phyloP scores from a whole-genome alignment of 306 rosid species.

The Rosa chinensis region DNA sequence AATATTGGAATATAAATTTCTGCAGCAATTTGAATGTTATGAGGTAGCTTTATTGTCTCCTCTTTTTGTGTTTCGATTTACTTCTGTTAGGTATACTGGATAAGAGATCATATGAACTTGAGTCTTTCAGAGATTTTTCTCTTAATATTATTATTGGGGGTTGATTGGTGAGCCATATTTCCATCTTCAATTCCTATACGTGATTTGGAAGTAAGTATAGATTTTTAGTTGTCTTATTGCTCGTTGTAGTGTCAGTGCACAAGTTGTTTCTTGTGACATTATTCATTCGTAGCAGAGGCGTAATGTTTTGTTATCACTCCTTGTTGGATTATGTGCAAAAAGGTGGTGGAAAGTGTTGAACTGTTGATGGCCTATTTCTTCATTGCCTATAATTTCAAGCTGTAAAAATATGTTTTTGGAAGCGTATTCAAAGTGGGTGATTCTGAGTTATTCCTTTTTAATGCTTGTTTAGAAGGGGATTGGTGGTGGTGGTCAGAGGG shows the following conservation, averaged over 20 bases:
- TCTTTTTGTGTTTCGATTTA: neutral
- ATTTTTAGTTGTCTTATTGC: neutral
- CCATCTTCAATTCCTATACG: neutral
- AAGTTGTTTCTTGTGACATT: neutral
- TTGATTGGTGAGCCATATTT: neutral
- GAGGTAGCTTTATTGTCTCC: neutral
- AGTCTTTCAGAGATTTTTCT: neutral
- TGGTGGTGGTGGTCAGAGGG: neutral
- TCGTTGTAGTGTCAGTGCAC: neutral
- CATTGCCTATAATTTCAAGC: neutral
- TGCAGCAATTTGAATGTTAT: neutral
- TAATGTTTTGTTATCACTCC: neutral
- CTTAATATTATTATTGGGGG: neutral
- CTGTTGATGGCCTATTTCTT: neutral
- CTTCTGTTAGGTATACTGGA: neutral
- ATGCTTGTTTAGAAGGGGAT: neutral
- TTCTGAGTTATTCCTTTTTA: neutral
- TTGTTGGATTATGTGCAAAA: neutral
- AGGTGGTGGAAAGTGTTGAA: neutral
- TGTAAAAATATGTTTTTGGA: neutral
- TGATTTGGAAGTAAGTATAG: neutral
- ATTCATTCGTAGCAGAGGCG: neutral
- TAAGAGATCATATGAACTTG: neutral
- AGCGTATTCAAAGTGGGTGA: neutral
- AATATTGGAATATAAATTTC: neutral